phyloP scores from a whole-genome alignment of 208 protist species.

The Vickermania spadyakhi region DNA sequence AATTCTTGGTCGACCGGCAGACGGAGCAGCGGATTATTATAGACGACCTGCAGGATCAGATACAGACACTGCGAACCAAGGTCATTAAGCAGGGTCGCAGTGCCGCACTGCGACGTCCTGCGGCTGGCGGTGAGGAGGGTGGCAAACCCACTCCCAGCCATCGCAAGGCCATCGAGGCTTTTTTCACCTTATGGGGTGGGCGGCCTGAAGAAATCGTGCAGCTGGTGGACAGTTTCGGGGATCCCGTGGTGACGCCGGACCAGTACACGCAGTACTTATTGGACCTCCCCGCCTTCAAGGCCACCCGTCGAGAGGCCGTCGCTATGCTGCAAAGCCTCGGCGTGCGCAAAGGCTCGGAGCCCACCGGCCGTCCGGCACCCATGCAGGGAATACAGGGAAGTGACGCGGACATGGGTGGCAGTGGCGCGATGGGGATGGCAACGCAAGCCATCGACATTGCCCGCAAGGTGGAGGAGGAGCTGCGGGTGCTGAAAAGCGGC shows the following conservation, averaged over 20 bases:
- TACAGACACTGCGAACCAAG: conserved; percentile 39
- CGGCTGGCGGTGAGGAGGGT: not conserved
- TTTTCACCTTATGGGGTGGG: conserved; percentile 62
- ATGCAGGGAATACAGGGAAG: conserved; percentile 6
- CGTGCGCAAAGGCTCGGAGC: conserved; percentile 4
- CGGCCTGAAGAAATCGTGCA: conserved; percentile 46
- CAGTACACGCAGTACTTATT: conserved; percentile 69
- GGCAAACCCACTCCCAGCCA: conserved; percentile 29
- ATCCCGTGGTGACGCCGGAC: conserved; percentile 69
- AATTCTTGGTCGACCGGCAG: conserved; percentile 61
- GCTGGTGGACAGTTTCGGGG: conserved; percentile 56
- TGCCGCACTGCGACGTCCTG: conserved; percentile 9
- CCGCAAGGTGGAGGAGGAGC: not conserved
- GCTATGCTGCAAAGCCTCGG: conserved; percentile 11
- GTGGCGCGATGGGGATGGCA: not conserved
- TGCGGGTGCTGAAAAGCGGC: not conserved
- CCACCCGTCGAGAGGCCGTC: conserved; percentile 43
- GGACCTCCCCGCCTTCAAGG: conserved; percentile 57
- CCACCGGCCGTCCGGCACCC: conserved; percentile 7
- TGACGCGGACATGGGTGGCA: not conserved
- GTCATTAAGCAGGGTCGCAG: conserved; percentile 11
- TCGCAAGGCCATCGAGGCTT: conserved; percentile 52
- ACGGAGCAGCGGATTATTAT: conserved; percentile 71
- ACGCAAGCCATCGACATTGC: not conserved
- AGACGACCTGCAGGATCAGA: conserved; percentile 71